phyloP scores from a whole-genome alignment of 176 grass and related monocot species.

The Ananas comosus region DNA sequence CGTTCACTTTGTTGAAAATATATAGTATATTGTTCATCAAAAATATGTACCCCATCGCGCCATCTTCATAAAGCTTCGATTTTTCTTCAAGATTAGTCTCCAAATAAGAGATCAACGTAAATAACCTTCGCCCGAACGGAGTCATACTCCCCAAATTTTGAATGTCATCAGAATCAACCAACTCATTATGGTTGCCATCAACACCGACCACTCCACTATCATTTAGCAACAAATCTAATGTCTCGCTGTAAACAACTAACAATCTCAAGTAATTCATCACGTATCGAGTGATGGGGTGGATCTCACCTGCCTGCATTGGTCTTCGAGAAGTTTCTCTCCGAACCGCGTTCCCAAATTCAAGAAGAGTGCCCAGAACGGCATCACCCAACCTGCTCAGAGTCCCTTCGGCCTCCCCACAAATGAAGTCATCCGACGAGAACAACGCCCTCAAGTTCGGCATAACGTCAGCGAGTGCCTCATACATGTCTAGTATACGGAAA shows the following conservation, averaged over 20 bases:
- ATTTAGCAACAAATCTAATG: conserved; percentile 53
- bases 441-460: conserved; percentile 63
- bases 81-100: conserved; percentile 91
- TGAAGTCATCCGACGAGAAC: conserved; percentile 50
- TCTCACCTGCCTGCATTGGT: conserved; percentile 70
- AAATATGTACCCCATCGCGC: conserved; percentile 78
- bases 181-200: conserved; percentile 19
- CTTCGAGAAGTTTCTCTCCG: conserved; percentile 65
- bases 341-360: conserved; percentile 81
- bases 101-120: conserved; percentile 73
- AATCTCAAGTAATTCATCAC: conserved; percentile 91
- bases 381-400: conserved; percentile 77
- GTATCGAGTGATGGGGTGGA: conserved; percentile 90
- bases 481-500: conserved; percentile 84
- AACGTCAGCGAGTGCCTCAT: conserved; percentile 74
- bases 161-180: conserved; percentile 35
- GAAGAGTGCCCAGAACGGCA: conserved; percentile 61
- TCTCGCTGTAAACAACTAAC: conserved; percentile 71
- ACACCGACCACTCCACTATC: conserved; percentile 21
- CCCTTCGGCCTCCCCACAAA: conserved; percentile 52
- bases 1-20: conserved; percentile 76
- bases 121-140: conserved; percentile 44
- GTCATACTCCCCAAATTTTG: conserved; percentile 59
- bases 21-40: conserved; percentile 94
- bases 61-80: conserved; percentile 82